Percentiles rank a stretch among this genome's conserved stretches.
These are phyloP conservation scores for Acanthamoeba lenticulata DNA, from an alignment of 208 protist species.

Conservation along the genomic window DNA sequence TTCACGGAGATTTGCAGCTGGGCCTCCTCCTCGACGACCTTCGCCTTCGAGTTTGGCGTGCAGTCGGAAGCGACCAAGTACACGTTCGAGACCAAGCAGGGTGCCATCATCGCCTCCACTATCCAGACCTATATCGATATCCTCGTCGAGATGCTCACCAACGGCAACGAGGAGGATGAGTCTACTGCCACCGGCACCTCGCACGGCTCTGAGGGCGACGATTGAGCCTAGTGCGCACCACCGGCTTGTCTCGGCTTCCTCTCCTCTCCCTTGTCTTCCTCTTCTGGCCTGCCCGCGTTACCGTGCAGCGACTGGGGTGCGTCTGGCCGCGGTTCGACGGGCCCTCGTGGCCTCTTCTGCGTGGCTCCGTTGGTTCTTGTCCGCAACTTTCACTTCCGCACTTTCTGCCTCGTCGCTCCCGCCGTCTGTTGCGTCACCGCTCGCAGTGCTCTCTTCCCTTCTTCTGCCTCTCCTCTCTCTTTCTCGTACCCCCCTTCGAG, in stretches of 20 bases:
- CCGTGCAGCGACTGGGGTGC: not conserved
- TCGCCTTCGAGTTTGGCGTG: conserved; percentile 73
- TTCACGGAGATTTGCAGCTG: conserved; percentile 76
- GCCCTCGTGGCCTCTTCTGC: not conserved
- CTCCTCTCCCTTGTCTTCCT: not conserved
- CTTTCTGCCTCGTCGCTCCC: not conserved
- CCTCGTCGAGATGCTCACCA: conserved; percentile 69
- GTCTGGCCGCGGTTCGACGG: too few species aligned
- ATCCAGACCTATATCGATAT: conserved; percentile 74
- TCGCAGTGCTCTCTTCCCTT: not conserved
- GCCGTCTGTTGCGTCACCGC: not conserved
- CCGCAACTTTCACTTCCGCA: not conserved
- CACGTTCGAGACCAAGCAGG: conserved; percentile 73
- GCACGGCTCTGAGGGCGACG: conserved; percentile 54
- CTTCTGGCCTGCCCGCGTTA: not conserved
- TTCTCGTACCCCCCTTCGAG: not conserved
- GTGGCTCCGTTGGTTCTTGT: not conserved
- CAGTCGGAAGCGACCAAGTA: conserved; percentile 68
- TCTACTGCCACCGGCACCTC: conserved; percentile 60
- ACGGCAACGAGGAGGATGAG: conserved; percentile 70
- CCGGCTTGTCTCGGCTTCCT: not conserved
- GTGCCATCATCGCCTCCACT: conserved; percentile 68
- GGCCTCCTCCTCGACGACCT: conserved; percentile 72
- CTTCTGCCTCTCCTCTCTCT: not conserved
- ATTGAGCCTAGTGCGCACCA: not conserved